Evolutionary conservation across 495 filamentous ascomycete genomes (phyloP).

Genomic region (Tetracladium setigerum): DNA sequence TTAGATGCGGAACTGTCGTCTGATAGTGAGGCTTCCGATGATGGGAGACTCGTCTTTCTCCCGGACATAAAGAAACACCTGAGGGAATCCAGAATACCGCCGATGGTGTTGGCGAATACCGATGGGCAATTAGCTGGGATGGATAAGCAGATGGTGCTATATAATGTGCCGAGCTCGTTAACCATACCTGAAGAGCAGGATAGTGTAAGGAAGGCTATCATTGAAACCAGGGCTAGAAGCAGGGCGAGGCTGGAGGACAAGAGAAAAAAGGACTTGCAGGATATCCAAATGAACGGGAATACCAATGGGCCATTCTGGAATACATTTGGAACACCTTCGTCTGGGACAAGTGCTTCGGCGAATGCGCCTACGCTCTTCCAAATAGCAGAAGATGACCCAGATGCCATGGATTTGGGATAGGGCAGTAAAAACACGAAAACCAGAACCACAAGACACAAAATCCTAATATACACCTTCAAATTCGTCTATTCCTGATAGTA

Average conservation of each 20-base stretch:
- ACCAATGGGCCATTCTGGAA: too few relatives aligned
- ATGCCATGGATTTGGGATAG: constrained; percentile 68
- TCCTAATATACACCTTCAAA: too few relatives aligned
- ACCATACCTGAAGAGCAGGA: constrained; percentile 70
- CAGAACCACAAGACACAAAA: background rate
- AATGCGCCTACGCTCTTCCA: background rate
- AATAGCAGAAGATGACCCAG: constrained; percentile 36
- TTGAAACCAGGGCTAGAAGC: constrained; percentile 68
- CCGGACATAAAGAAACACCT: constrained; percentile 80
- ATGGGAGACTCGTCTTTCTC: constrained; percentile 60
- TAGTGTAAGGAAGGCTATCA: constrained; percentile 75
- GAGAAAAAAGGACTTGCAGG: background rate
- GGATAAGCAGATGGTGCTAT: constrained; percentile 64
- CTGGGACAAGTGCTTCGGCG: too few relatives aligned
- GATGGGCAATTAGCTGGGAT: constrained; percentile 35
- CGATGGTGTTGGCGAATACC: constrained; percentile 46
- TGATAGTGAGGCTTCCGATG: constrained; percentile 42
- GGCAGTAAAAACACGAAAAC: constrained; percentile 11
- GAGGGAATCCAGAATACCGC: constrained; percentile 54
- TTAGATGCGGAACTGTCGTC: constrained; percentile 74
- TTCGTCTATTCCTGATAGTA: constrained; percentile 22
- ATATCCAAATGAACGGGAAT: background rate
- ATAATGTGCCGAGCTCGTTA: constrained; percentile 68
- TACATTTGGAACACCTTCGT: too few relatives aligned
- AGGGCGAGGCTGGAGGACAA: constrained; percentile 27